Evolutionary conservation across 1,139 yeast genomes (phyloP).

Genomic region (Taphrina pruni): DNA sequence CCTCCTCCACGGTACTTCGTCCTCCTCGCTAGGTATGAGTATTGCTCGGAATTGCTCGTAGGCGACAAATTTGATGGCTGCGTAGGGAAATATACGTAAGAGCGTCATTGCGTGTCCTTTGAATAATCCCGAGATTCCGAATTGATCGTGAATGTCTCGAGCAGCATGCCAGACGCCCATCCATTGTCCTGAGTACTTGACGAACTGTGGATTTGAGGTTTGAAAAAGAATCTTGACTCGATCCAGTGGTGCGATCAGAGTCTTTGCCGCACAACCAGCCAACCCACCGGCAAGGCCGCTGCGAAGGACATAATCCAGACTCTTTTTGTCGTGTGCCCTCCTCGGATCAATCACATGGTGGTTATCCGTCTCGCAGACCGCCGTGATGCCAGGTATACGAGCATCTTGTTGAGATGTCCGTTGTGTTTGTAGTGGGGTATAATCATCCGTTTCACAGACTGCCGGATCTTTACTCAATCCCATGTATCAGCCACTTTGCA

Average conservation of each 20-base stretch:
- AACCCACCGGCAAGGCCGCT: slow-evolving; percentile 94
- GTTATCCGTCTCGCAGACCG: slow-evolving; percentile 23
- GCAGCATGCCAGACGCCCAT: slow-evolving; percentile 79
- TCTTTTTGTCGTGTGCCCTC: slow-evolving; percentile 1
- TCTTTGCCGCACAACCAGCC: slow-evolving; percentile 95
- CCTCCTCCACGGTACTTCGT: slow-evolving; percentile 82
- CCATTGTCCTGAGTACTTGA: slow-evolving; percentile 78
- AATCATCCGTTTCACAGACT: slow-evolving; percentile 29
- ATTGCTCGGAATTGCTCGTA: slow-evolving; percentile 88
- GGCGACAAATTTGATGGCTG: slow-evolving; percentile 96
- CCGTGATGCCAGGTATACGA: background rate
- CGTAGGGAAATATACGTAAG: slow-evolving; percentile 90
- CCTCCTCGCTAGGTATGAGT: slow-evolving; percentile 72
- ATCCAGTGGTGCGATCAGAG: slow-evolving; percentile 93
- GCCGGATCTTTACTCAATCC: slow-evolving; percentile 1
- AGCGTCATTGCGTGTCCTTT: slow-evolving; percentile 97
- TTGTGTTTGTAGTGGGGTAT: slow-evolving; percentile 11
- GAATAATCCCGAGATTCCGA: slow-evolving; percentile 82
- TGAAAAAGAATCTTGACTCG: slow-evolving; percentile 93
- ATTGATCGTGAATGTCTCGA: slow-evolving; percentile 64
- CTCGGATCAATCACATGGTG: background rate
- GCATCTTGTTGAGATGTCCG: background rate
- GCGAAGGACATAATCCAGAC: slow-evolving; percentile 70
- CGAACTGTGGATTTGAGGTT: slow-evolving; percentile 88
- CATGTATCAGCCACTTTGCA: slow-evolving; percentile 2